These are phyloP conservation scores for Citrullus colocynthis DNA, from an alignment of 306 rosid species.

Conservation along the genomic window DNA sequence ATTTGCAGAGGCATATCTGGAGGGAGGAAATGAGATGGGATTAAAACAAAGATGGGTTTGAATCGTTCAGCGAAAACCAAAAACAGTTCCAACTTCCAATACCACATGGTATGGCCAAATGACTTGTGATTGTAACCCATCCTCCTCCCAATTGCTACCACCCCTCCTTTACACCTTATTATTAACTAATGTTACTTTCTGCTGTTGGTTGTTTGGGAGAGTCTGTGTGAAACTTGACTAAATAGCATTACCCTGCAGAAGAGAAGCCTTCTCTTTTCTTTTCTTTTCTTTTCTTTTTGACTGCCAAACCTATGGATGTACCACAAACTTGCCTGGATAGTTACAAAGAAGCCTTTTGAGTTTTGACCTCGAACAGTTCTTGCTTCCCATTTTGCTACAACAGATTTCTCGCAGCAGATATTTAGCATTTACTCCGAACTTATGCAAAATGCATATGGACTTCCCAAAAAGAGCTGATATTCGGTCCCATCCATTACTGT, in stretches of 20 bases:
- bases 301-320: not conserved
- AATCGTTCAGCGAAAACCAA: not conserved
- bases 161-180: not conserved
- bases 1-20: not conserved
- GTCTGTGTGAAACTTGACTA: not conserved
- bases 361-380: too few species aligned
- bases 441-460: too few species aligned
- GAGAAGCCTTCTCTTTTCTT: too few species aligned
- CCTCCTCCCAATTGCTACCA: not conserved
- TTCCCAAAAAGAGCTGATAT: too few species aligned
- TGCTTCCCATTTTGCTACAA: too few species aligned
- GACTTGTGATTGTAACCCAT: not conserved
- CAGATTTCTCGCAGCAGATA: too few species aligned
- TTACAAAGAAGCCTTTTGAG: too few species aligned
- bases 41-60: not conserved
- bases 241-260: not conserved
- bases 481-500: too few species aligned
- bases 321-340: not conserved
- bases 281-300: not conserved
- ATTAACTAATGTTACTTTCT: not conserved
- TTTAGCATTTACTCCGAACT: too few species aligned
- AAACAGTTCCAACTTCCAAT: not conserved
- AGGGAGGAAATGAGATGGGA: not conserved
- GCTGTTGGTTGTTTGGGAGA: not conserved
- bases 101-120: not conserved